phyloP scores from a whole-genome alignment of 2,329 filamentous ascomycete genomes.

The Arthrobotrys entomopaga region DNA sequence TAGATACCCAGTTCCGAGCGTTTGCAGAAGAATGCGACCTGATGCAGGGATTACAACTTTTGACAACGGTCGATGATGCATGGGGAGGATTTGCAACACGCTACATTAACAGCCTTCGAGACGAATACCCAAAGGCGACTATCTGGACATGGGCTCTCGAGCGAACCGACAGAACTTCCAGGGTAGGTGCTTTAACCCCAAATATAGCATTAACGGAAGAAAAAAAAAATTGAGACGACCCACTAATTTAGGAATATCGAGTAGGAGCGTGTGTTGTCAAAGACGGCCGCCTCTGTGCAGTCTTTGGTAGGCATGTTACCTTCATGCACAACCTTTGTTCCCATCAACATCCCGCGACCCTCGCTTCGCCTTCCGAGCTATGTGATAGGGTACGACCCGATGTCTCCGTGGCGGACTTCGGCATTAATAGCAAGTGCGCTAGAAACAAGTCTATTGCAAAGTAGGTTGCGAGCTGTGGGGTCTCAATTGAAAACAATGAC shows the following conservation, averaged over 20 bases:
- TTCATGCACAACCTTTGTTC: constrained; percentile 47
- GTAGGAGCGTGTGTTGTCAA: constrained; percentile 47
- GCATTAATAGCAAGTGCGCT: constrained; percentile 41
- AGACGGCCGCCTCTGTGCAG: constrained; percentile 32
- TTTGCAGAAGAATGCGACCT: constrained; percentile 95
- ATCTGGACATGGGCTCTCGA: constrained; percentile 90
- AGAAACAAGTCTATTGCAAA: constrained; percentile 41
- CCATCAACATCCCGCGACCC: constrained; percentile 44
- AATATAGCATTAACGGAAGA: constrained; percentile 20
- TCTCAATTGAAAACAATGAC: constrained; percentile 23
- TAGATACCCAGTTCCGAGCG: constrained; percentile 87
- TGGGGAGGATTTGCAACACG: constrained; percentile 81
- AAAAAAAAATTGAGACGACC: neutral
- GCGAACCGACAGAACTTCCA: constrained; percentile 68
- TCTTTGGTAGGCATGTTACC: constrained; percentile 39
- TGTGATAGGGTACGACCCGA: constrained; percentile 38
- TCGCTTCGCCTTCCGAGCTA: constrained; percentile 33
- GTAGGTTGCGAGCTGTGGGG: constrained; percentile 26
- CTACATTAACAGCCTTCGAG: constrained; percentile 80
- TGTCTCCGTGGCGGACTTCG: constrained; percentile 42
- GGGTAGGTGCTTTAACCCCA: constrained; percentile 64
- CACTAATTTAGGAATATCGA: constrained; percentile 27
- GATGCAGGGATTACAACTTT: constrained; percentile 84
- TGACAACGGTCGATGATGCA: constrained; percentile 77
- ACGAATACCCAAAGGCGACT: constrained; percentile 83